Percentiles rank a stretch among this genome's conserved stretches.
Evolutionary conservation across 441 rosid species (phyloP).

Genomic region (Erodium moschatum): DNA sequence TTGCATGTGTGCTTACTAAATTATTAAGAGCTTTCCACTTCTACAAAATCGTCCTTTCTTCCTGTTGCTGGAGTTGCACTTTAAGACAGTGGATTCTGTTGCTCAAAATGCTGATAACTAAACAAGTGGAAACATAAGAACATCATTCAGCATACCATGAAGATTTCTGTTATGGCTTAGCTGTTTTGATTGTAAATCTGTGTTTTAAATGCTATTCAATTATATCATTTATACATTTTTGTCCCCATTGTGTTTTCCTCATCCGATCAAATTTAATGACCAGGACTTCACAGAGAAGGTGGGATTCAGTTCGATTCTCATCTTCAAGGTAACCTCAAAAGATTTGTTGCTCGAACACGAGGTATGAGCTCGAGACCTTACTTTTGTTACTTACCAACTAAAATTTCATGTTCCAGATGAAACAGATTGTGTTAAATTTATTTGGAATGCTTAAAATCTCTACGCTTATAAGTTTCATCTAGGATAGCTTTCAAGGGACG

Average conservation of each 20-base stretch:
- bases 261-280: neutral
- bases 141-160: neutral
- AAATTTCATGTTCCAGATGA: conserved; percentile 2
- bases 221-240: neutral
- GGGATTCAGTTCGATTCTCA: neutral
- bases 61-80: too few relatives aligned
- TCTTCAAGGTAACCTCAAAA: neutral
- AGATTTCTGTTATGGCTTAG: neutral
- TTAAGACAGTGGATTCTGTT: too few relatives aligned
- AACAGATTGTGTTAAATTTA: neutral
- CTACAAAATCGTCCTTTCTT: too few relatives aligned
- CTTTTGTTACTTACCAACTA: neutral
- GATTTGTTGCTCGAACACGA: neutral
- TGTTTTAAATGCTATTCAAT: neutral
- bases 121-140: too few relatives aligned
- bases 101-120: too few relatives aligned
- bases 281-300: neutral
- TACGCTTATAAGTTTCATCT: neutral
- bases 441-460: conserved; percentile 4
- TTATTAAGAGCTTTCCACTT: too few relatives aligned
- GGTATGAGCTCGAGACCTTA: neutral
- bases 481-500: neutral
- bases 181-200: too few relatives aligned
- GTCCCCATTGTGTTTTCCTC: neutral
- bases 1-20: too few relatives aligned